A percentile compares a stretch with the other conserved stretches of the same genome.
These are phyloP conservation scores for Leptodontidium sp. DNA, from an alignment of 2,329 filamentous ascomycete species.

Conservation along the genomic window DNA sequence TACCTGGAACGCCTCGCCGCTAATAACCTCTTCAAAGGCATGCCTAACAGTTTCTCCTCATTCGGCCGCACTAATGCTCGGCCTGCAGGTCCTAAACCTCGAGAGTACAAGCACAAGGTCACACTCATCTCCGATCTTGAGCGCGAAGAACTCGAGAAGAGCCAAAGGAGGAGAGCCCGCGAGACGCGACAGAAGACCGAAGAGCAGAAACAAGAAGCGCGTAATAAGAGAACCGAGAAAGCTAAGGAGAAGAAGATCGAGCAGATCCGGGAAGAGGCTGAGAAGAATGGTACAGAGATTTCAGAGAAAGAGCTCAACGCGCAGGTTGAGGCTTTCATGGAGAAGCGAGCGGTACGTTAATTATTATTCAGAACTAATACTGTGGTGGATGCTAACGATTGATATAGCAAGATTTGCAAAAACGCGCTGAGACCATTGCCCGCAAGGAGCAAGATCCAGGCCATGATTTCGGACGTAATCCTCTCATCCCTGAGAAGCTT, in stretches of 20 bases:
- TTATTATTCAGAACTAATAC: not conserved
- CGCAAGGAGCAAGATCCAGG: not conserved
- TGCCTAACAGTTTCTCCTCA: not conserved
- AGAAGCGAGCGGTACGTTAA: conserved; percentile 31
- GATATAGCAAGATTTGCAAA: conserved; percentile 17
- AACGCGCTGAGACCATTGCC: not conserved
- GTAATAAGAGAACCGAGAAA: conserved; percentile 20
- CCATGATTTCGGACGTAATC: conserved; percentile 14
- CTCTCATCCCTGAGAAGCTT: not conserved
- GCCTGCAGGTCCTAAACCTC: not conserved
- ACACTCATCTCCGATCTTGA: conserved; percentile 20
- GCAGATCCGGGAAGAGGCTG: conserved; percentile 24
- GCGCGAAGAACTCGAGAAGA: conserved; percentile 8
- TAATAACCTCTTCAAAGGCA: not conserved
- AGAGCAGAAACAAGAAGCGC: conserved; percentile 22
- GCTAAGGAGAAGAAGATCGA: conserved; percentile 26
- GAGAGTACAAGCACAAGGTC: conserved; percentile 13
- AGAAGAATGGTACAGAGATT: conserved; percentile 21
- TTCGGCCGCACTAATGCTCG: not conserved
- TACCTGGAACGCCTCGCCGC: not conserved
- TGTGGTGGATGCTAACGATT: not conserved
- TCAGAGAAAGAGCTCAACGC: conserved; percentile 25
- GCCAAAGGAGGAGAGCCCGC: not conserved
- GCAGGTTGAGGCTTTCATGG: conserved; percentile 33
- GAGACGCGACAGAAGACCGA: not conserved